Percentiles rank a stretch among this genome's conserved stretches.
Conservation (phyloP, 306 rosid species). For the Dalbergia oliveri region DNA sequence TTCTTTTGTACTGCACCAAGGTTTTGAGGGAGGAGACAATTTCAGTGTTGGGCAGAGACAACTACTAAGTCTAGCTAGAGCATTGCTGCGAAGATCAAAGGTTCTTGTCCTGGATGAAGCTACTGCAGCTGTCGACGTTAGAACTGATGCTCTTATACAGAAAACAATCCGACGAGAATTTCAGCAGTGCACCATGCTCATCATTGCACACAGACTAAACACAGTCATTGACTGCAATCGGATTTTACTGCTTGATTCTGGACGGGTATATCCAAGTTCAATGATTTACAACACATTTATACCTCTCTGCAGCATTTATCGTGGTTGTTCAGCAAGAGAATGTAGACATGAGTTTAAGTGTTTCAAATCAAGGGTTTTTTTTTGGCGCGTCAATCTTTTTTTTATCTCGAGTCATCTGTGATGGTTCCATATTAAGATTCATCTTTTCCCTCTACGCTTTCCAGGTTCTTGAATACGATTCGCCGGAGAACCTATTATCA, state of each 20-base stretch:
- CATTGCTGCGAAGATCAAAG: slow-evolving; percentile 84
- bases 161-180: slow-evolving; percentile 90
- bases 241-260: slow-evolving; percentile 79
- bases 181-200: slow-evolving; percentile 84
- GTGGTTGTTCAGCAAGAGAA: slow-evolving; percentile 1
- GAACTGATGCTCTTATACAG: slow-evolving; percentile 88
- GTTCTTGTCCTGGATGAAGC: slow-evolving; percentile 97
- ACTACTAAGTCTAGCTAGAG: slow-evolving; percentile 85
- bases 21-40: slow-evolving; percentile 91
- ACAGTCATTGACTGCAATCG: slow-evolving; percentile 82
- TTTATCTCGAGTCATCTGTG: too few relatives aligned
- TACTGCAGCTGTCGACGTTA: slow-evolving; percentile 92
- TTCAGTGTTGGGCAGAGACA: slow-evolving; percentile 97
- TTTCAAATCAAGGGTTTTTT: background rate
- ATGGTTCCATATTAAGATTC: background rate
- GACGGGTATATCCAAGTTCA: slow-evolving; percentile 64
- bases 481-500: slow-evolving; percentile 65
- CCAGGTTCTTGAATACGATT: slow-evolving; percentile 77
- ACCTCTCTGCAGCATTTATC: slow-evolving; percentile 2
- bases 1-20: slow-evolving; percentile 55
- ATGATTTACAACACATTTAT: slow-evolving; percentile 14
- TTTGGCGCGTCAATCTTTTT: too few relatives aligned
- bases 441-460: slow-evolving; percentile 1
- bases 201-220: slow-evolving; percentile 89
- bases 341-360: background rate